Evolutionary conservation across 1,139 yeast species (phyloP), one percentile per base, ranked within the genome.

Genomic region (Trichomonascaceae sp.): DNA sequence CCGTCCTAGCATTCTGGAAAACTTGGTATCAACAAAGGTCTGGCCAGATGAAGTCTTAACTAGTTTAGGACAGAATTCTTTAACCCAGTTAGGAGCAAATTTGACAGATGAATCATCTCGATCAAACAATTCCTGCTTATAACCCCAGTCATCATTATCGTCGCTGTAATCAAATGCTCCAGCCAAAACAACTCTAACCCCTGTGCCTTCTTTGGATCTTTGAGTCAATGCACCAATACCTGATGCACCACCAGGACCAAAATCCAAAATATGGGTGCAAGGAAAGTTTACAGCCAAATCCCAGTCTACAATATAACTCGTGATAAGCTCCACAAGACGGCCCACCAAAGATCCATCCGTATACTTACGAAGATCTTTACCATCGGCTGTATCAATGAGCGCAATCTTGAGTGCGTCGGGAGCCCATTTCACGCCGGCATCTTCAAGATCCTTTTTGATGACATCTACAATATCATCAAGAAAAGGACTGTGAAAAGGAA

Each of bases 161-260:
- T 74, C 70, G 50, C 82, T 77, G 58, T 79, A 78, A 64, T 89
- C 96, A 61, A 93, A 76, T 57, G 95, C 82, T 71, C 99, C 98
- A 53, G 96, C 98, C 63, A 95, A 80, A 64, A 93, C 88, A 58
- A 93, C 78, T 74, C 99, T 86, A 51, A 89, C 86, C 73, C 99
- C 99, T 54, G 98, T 89, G 74, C 99, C 99, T 68, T 93, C 99
- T 75, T 91, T 93, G 77, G 91, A 93, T 74, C 96, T 86, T 74
- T 90, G 96, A 57, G 99, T 93, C 66, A 93, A 81, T 60, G 87
- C 86, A 74, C 99, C 99, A 63, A 93, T 79, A 63, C 99, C 99
- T 50, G 98, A 88, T 52, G 88, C 84, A 64, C 98, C 99, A 73
- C 99, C 99, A 58, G 99, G 99, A 68, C 99, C 99, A 66, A 93